phyloP scores from a whole-genome alignment of 768 basidiomycete genomes.

The Tephrocybe sp. region DNA sequence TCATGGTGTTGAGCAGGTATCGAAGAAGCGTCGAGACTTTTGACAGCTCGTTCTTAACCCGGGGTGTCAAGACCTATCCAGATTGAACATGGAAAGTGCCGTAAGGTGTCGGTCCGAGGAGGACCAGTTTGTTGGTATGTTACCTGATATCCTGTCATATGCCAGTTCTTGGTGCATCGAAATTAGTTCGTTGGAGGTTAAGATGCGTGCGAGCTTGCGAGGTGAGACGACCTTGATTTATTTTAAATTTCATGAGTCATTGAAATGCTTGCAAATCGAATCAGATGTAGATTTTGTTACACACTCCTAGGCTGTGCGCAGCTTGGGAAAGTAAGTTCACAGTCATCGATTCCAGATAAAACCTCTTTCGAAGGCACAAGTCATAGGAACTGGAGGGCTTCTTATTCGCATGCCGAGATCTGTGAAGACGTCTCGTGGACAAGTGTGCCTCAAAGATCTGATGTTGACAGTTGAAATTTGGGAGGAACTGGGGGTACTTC shows the following conservation, averaged over 20 bases:
- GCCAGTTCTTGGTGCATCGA: neutral
- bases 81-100: slow-evolving; percentile 4
- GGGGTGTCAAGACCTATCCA: neutral
- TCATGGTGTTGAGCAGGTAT: slow-evolving; percentile 1
- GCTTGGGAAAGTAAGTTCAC: neutral
- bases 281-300: neutral
- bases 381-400: neutral
- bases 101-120: neutral
- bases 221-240: too few relatives aligned
- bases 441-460: neutral
- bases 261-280: too few relatives aligned
- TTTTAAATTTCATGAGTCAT: too few relatives aligned
- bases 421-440: neutral
- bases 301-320: too few relatives aligned
- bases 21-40: neutral
- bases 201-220: too few relatives aligned
- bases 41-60: neutral
- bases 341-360: neutral
- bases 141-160: neutral
- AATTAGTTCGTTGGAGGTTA: neutral
- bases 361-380: neutral
- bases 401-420: slow-evolving; percentile 1
- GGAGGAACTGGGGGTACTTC: too few relatives aligned
- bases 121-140: neutral
- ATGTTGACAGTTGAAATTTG: too few relatives aligned